Percentiles rank a stretch among this genome's conserved stretches.
These are phyloP conservation scores for Apocynum venetum DNA, from an alignment of 257 asterid genomes.

Conservation along the genomic window DNA sequence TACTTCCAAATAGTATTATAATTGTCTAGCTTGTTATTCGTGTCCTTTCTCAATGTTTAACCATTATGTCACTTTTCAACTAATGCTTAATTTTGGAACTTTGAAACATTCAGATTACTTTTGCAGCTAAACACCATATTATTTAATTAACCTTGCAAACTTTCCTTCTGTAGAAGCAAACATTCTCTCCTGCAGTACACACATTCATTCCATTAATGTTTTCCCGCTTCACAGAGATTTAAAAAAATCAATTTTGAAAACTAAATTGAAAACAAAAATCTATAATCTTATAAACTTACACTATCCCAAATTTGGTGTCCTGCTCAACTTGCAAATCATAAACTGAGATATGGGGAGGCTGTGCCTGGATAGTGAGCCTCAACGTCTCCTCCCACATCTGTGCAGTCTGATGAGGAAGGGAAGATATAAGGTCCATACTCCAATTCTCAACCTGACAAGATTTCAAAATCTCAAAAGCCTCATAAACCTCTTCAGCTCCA, in stretches of 20 bases:
- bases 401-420: slow-evolving; percentile 76
- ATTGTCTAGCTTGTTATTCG: not conserved
- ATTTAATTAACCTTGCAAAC: not conserved
- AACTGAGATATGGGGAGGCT: slow-evolving; percentile 82
- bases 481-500: slow-evolving; percentile 62
- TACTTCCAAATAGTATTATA: not conserved
- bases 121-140: not conserved
- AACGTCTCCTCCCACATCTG: slow-evolving; percentile 90
- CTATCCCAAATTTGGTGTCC: slow-evolving; percentile 69
- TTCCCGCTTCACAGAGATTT: too few species aligned
- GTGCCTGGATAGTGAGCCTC: slow-evolving; percentile 52
- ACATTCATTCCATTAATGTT: too few species aligned
- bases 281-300: slow-evolving; percentile 45
- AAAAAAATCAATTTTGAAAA: not conserved
- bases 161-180: not conserved
- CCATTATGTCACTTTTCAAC: not conserved
- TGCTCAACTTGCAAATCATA: slow-evolving; percentile 92
- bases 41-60: not conserved
- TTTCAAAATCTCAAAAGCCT: slow-evolving; percentile 69
- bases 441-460: slow-evolving; percentile 67
- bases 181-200: not conserved
- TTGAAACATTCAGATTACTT: not conserved
- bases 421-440: slow-evolving; percentile 90
- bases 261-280: not conserved
- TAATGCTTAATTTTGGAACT: not conserved